phyloP scores from a whole-genome alignment of 2,329 filamentous ascomycete genomes.

The Trichophyton schoenleinii region DNA sequence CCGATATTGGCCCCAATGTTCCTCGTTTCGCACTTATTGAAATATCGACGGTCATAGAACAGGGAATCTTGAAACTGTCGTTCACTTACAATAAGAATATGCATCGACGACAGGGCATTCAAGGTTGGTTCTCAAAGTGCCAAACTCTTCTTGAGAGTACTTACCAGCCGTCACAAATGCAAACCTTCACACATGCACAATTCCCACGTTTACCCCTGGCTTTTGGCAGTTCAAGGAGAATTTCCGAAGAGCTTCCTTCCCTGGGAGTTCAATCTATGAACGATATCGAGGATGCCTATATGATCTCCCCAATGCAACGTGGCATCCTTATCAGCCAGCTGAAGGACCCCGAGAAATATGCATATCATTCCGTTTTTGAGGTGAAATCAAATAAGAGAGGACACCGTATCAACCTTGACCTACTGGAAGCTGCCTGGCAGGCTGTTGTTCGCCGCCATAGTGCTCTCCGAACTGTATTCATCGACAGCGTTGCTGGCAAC shows the following conservation, averaged over 20 bases:
- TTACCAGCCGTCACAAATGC: background rate
- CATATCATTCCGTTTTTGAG: conserved; percentile 27
- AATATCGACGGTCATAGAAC: conserved; percentile 9
- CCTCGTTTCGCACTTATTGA: conserved; percentile 12
- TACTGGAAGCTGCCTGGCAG: conserved; percentile 24
- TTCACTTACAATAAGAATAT: conserved; percentile 10
- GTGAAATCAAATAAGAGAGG: conserved; percentile 16
- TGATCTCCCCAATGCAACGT: conserved; percentile 27
- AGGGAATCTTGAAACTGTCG: conserved; percentile 7
- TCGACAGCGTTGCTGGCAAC: conserved; percentile 24
- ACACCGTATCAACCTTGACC: conserved; percentile 17
- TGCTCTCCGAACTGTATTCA: conserved; percentile 24
- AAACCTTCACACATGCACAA: background rate
- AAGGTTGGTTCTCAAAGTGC: conserved; percentile 9
- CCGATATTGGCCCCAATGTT: conserved; percentile 9
- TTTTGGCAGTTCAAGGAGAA: conserved; percentile 7
- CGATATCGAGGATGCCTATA: conserved; percentile 26
- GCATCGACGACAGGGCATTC: conserved; percentile 7
- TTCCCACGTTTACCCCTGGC: conserved; percentile 11
- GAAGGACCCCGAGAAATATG: conserved; percentile 25
- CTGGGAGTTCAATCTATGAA: conserved; percentile 8
- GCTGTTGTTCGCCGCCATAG: conserved; percentile 23
- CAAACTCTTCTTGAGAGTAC: conserved; percentile 7
- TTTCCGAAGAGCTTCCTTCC: conserved; percentile 7
- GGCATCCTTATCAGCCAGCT: conserved; percentile 28